These are phyloP conservation scores for Ricinus communis DNA, from an alignment of 345 rosid species.

Conservation along the genomic window DNA sequence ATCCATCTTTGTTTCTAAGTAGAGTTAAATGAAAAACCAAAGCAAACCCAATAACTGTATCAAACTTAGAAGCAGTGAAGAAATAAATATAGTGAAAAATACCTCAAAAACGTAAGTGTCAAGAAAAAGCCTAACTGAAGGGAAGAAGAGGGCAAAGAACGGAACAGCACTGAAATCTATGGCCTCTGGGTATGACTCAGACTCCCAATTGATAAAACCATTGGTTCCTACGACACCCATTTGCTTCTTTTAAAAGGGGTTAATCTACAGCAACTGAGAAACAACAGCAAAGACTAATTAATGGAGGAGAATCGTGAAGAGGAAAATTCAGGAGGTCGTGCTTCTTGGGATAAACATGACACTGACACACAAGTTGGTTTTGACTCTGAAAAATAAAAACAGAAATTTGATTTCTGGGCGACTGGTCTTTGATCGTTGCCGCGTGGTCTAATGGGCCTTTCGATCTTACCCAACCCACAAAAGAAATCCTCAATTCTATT, in stretches of 20 bases:
- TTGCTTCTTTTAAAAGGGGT: background rate
- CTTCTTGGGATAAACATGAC: no score
- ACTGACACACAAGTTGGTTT: background rate
- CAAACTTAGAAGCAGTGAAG: background rate
- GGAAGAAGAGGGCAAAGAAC: constrained; percentile 41
- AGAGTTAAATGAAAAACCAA: no score
- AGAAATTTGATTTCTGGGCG: background rate
- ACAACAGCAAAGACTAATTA: background rate
- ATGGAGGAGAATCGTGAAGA: background rate
- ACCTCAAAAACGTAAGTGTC: constrained; percentile 51
- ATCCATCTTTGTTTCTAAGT: no score
- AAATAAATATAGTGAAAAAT: background rate
- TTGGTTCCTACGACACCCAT: constrained; percentile 20
- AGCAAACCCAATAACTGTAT: constrained; percentile 3
- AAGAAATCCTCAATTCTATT: no score
- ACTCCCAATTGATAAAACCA: constrained; percentile 36
- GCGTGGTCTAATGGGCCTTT: no score
- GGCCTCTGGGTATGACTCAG: constrained; percentile 40
- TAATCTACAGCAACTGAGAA: background rate
- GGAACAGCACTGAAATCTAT: constrained; percentile 37
- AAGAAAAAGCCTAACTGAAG: constrained; percentile 34
- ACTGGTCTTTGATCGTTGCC: no score
- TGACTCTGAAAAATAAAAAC: background rate
- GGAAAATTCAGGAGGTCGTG: no score
- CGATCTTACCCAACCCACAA: no score